These are phyloP conservation scores for Candida xiaguanensis DNA, from an alignment of 805 yeast species.

Conservation along the genomic window DNA sequence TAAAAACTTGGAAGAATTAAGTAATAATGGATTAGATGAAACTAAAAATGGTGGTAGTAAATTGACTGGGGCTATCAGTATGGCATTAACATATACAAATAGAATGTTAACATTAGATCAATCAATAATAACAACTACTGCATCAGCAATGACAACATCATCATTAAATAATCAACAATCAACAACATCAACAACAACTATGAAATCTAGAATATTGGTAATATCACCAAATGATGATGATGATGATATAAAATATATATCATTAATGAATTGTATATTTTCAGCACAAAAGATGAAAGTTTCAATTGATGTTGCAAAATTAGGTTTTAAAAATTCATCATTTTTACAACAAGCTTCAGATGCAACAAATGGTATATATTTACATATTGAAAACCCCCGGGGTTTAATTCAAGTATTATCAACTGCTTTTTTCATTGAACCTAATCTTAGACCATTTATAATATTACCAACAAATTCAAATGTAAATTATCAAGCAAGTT, in stretches of 20 bases:
- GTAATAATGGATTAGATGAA: conserved; percentile 16
- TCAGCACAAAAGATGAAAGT: conserved; percentile 92
- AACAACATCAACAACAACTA: conserved; percentile 14
- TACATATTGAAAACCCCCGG: conserved; percentile 59
- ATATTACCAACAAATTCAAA: conserved; percentile 79
- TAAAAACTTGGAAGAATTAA: conserved; percentile 16
- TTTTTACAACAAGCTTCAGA: conserved; percentile 95
- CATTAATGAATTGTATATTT: conserved; percentile 93
- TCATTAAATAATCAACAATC: conserved; percentile 12
- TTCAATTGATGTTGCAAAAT: conserved; percentile 86
- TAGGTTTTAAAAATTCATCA: conserved; percentile 55
- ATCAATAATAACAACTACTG: conserved; percentile 41
- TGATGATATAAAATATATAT: conserved; percentile 76
- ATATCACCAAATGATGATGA: conserved; percentile 78
- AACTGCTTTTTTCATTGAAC: conserved; percentile 85
- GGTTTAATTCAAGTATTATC: conserved; percentile 80
- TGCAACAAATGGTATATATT: conserved; percentile 87
- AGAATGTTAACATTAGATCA: conserved; percentile 52
- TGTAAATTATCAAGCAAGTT: conserved; percentile 92
- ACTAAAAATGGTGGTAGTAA: conserved; percentile 30
- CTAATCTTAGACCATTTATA: conserved; percentile 70
- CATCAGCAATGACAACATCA: conserved; percentile 37
- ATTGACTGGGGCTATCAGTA: conserved; percentile 74
- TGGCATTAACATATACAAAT: conserved; percentile 78
- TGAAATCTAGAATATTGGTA: conserved; percentile 40